phyloP scores from a whole-genome alignment of 768 basidiomycete genomes.

The Kwoniella heveanensis region DNA sequence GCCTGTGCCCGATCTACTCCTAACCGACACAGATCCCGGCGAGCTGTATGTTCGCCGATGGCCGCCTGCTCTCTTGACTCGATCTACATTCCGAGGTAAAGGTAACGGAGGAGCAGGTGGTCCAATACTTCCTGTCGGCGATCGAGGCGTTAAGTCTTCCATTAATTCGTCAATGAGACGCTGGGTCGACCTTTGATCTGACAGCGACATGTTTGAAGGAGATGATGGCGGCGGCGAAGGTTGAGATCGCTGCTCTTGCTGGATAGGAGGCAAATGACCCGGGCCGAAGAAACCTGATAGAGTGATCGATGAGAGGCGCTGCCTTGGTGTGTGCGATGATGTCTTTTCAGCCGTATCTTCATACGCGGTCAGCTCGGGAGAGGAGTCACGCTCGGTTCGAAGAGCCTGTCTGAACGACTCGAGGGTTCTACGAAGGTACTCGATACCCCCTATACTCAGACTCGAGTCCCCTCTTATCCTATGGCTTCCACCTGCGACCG shows the following conservation, averaged over 20 bases:
- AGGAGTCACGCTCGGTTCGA: neutral
- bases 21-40: constrained; percentile 1
- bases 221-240: neutral
- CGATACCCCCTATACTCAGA: constrained; percentile 10
- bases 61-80: constrained; percentile 5
- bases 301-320: constrained; percentile 4
- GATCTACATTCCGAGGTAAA: constrained; percentile 3
- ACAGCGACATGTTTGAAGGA: constrained; percentile 4
- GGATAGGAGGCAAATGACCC: neutral
- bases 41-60: constrained; percentile 17
- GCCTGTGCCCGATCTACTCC: neutral
- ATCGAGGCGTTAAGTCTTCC: constrained; percentile 13
- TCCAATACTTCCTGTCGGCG: constrained; percentile 8
- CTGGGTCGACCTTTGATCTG: constrained; percentile 14
- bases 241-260: no score
- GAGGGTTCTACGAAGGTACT: constrained; percentile 3
- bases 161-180: constrained; percentile 13
- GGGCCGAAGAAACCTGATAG: constrained; percentile 7
- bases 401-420: neutral
- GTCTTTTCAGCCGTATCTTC: neutral
- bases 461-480: constrained; percentile 1
- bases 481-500: neutral
- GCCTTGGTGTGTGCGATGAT: neutral
- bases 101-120: neutral
- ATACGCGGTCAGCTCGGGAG: neutral